Percentiles rank a stretch among this genome's conserved stretches.
Evolutionary conservation across 176 grass and related monocot genomes (phyloP).

Genomic region (Juncus effusus): DNA sequence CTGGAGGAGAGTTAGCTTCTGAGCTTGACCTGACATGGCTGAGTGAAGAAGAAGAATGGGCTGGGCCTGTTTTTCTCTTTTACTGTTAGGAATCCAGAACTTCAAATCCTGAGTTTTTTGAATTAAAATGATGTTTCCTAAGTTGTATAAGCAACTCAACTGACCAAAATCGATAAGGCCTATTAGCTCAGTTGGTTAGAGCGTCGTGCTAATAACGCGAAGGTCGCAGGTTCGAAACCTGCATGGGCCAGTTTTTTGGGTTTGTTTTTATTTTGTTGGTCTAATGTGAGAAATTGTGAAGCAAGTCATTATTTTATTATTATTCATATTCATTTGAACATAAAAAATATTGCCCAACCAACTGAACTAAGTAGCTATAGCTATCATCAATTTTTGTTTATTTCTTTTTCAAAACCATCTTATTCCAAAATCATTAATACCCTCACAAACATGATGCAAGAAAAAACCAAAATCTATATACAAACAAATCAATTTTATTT

Average conservation of each 20-base stretch:
- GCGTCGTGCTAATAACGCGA: conserved; percentile 96
- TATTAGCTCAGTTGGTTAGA: conserved; percentile 97
- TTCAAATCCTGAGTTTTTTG: not conserved
- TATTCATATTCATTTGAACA: not conserved
- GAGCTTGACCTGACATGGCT: conserved; percentile 24
- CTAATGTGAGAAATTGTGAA: not conserved
- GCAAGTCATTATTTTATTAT: not conserved
- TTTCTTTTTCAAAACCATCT: no score
- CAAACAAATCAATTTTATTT: no score
- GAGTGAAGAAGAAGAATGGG: no score
- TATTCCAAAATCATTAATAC: no score
- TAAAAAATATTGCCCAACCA: not conserved
- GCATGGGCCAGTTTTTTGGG: conserved; percentile 49
- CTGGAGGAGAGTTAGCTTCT: conserved; percentile 76
- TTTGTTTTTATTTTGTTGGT: not conserved
- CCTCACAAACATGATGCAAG: no score
- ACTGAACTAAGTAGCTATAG: not conserved
- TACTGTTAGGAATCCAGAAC: no score
- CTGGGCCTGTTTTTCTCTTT: no score
- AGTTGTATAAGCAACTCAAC: no score
- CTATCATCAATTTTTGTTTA: no score
- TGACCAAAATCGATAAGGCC: no score
- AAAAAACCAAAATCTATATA: no score
- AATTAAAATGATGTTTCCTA: not conserved
- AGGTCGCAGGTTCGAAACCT: conserved; percentile 95